Base-by-base conservation (phyloP, 1,139 yeast genomes). In the Diutina mesorugosa region DNA sequence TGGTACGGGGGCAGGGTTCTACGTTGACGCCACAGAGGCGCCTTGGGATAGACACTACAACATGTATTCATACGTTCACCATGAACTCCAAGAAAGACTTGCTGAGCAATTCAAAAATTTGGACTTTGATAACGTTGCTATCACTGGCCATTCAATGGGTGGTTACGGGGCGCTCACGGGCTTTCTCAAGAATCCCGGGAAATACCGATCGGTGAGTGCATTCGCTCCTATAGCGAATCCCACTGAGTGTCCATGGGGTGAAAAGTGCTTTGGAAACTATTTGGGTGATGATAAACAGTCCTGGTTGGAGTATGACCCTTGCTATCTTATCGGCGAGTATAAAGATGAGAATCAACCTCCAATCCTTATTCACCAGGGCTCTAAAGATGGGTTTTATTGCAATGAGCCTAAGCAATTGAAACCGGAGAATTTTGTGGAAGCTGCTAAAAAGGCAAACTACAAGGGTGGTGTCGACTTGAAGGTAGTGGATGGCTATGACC, bases 121-220 rank as follows among this genome's bases (percentile, higher is more conserved):
- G 61, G 86, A 88, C 67, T 74, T 81, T 57, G 50, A 57, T 29
- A 84, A 80, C 55, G 77, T 85, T 57, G 80, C 93, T 32, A 83
- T 93, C 61, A 84, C 95, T 10, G 98, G 98, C 52, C 98, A 93
- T 69, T 93, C 99, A 2, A 93, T 93, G 98, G 99, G 99, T 55
- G 99, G 99, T 0, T 90, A 80, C 68, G 99, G 99, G 57, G 96
- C 99, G 0, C 72, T 93, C 59, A 74, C 86, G 57, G 84, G 95
- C 16, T 91, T 81, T 67, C 72, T 93, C 58, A 80, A 77, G 61
- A 83, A 87, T 67, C 90, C 93, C 1, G 87, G 84, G 3, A 76
- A 76, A 65, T 93, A 87, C 76, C 82, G 81, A 68, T 84, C 95
- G 1, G 95, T 88, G 46, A 83, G 91, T 60, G 98, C 97, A 0